phyloP scores from a whole-genome alignment of 345 rosid species.

The Salix caprea region DNA sequence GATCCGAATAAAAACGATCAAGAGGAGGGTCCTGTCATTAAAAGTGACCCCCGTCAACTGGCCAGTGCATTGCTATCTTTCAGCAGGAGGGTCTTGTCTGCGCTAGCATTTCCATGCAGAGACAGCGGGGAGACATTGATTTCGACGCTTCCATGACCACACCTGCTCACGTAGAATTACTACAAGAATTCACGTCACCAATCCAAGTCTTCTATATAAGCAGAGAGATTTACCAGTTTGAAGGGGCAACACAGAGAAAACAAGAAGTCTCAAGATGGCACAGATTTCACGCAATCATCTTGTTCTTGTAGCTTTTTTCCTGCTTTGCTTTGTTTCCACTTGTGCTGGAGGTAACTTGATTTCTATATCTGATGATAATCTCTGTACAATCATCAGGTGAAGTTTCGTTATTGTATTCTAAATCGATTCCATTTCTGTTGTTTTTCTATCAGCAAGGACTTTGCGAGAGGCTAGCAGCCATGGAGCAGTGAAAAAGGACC shows the following conservation, averaged over 20 bases:
- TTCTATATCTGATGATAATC: neutral
- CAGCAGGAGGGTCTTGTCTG: conserved; percentile 2
- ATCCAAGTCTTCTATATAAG: conserved; percentile 24
- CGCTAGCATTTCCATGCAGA: conserved; percentile 23
- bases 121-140: conserved; percentile 42
- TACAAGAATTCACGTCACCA: conserved; percentile 32
- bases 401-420: neutral
- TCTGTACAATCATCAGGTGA: neutral
- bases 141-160: conserved; percentile 28
- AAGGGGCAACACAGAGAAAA: neutral
- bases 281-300: conserved; percentile 33
- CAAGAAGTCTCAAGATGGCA: conserved; percentile 18
- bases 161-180: conserved; percentile 33
- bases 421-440: neutral
- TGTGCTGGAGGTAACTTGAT: conserved; percentile 28
- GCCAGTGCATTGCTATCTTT: neutral
- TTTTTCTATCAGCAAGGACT: conserved; percentile 36
- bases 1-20: neutral
- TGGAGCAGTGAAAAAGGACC: conserved; percentile 1
- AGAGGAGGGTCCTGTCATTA: neutral
- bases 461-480: conserved; percentile 22
- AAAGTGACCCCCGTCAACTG: neutral
- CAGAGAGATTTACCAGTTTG: neutral
- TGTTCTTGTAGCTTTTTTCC: conserved; percentile 32
- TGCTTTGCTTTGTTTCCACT: conserved; percentile 37